A percentile compares a stretch with the other conserved stretches of the same genome.
phyloP scores from a whole-genome alignment of 116 monocot species.

The Zostera marina region DNA sequence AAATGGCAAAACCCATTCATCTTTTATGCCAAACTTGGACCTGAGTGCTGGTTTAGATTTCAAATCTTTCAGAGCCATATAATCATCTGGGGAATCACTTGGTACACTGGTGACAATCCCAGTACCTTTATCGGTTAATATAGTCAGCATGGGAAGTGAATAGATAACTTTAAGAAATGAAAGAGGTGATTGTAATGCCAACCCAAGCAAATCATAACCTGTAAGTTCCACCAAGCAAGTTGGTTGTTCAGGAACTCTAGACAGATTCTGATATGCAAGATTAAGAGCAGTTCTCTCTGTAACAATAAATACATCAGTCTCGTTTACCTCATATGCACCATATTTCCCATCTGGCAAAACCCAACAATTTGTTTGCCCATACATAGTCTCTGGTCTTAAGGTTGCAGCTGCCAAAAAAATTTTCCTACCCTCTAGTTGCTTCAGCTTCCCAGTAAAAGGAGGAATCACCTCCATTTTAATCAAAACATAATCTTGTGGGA shows the following conservation, averaged over 20 bases:
- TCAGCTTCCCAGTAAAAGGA: slow-evolving; percentile 61
- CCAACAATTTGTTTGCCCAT: slow-evolving; percentile 97
- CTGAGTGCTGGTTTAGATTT: slow-evolving; percentile 67
- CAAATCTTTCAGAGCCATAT: slow-evolving; percentile 85
- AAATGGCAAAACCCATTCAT: slow-evolving; percentile 87
- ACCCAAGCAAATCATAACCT: slow-evolving; percentile 79
- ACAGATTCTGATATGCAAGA: slow-evolving; percentile 75
- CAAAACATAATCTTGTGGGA: slow-evolving; percentile 79
- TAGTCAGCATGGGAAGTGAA: slow-evolving; percentile 85
- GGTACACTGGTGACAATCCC: slow-evolving; percentile 98
- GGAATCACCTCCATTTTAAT: slow-evolving; percentile 83
- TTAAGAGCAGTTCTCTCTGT: slow-evolving; percentile 75
- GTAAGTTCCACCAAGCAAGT: slow-evolving; percentile 63
- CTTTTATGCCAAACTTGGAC: slow-evolving; percentile 69
- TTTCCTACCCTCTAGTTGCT: slow-evolving; percentile 56
- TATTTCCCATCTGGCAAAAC: slow-evolving; percentile 87
- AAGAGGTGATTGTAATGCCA: slow-evolving; percentile 62
- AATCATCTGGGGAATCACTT: slow-evolving; percentile 93
- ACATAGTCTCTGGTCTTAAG: slow-evolving; percentile 95
- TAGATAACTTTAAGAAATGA: slow-evolving; percentile 66
- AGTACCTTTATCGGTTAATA: slow-evolving; percentile 86
- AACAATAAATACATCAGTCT: slow-evolving; percentile 71
- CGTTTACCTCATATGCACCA: slow-evolving; percentile 84
- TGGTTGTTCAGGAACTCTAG: slow-evolving; percentile 52
- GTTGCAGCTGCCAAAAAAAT: slow-evolving; percentile 85